Evolutionary conservation across 73 alveolate genomes (phyloP).

Genomic region (Blepharisma japonicum): DNA sequence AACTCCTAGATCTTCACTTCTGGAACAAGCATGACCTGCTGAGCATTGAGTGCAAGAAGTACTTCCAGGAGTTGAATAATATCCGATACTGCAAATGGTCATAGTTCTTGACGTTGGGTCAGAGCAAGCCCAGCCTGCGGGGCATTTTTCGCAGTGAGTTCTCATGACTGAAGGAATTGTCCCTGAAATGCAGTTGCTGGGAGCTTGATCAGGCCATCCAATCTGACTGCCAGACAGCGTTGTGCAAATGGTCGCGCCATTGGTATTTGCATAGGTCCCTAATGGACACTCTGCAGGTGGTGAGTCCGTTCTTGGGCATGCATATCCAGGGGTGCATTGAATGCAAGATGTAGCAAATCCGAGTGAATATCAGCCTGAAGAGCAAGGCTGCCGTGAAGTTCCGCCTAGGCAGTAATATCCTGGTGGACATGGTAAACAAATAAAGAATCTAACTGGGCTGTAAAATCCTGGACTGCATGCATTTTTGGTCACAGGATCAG

Average conservation of each 20-base stretch:
- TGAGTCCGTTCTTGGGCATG: constrained; percentile 22
- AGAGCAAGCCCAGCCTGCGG: constrained; percentile 17
- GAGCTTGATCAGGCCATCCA: background rate
- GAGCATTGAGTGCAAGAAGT: constrained; percentile 11
- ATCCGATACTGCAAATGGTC: background rate
- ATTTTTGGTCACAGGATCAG: background rate
- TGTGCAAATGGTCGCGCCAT: background rate
- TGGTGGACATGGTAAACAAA: constrained; percentile 28
- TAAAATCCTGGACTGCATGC: background rate
- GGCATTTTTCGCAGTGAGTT: background rate
- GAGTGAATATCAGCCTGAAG: constrained; percentile 40
- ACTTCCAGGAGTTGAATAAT: background rate
- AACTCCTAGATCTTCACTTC: background rate
- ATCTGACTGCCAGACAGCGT: background rate
- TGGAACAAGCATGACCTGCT: constrained; percentile 28
- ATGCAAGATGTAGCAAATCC: constrained; percentile 35
- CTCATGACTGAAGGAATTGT: background rate
- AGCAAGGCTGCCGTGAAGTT: constrained; percentile 42
- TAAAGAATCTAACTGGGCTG: background rate
- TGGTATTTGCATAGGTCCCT: constrained; percentile 13
- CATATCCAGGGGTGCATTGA: constrained; percentile 54
- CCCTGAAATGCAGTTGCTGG: background rate
- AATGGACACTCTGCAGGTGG: constrained; percentile 1
- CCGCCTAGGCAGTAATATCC: constrained; percentile 5
- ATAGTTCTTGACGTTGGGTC: background rate